Percentiles rank a stretch among this genome's conserved stretches.
These are phyloP conservation scores for Hypomontagnella monticulosa DNA, from an alignment of 495 filamentous ascomycete genomes.

Conservation along the genomic window DNA sequence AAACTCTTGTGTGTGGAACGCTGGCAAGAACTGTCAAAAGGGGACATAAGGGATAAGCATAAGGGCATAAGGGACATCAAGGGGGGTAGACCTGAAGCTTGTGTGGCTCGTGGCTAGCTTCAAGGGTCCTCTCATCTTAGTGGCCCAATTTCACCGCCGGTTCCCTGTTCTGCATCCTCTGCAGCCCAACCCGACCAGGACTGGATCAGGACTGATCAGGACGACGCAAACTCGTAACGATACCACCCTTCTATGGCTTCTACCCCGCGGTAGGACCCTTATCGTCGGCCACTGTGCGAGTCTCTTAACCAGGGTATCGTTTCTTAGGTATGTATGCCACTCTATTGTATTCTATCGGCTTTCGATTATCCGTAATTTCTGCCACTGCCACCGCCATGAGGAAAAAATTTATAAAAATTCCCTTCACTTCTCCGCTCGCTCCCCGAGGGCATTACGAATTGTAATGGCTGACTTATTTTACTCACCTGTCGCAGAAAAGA, in stretches of 20 bases:
- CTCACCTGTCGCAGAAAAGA: constrained; percentile 25
- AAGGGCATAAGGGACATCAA: background rate
- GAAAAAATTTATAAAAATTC: constrained; percentile 26
- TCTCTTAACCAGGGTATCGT: constrained; percentile 25
- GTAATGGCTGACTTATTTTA: constrained; percentile 32
- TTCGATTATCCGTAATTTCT: constrained; percentile 33
- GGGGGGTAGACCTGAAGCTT: constrained; percentile 19
- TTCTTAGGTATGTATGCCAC: constrained; percentile 32
- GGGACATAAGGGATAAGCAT: constrained; percentile 5
- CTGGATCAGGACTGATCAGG: background rate
- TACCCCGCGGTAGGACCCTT: constrained; percentile 44
- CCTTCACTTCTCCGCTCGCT: background rate
- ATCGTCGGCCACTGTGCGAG: constrained; percentile 8
- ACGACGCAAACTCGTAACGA: constrained; percentile 19
- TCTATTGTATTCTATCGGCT: constrained; percentile 27
- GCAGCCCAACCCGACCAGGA: constrained; percentile 41
- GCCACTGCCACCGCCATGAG: constrained; percentile 21
- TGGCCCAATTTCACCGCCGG: constrained; percentile 43
- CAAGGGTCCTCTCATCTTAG: constrained; percentile 33
- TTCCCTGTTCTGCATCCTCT: constrained; percentile 29
- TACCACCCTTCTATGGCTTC: constrained; percentile 39
- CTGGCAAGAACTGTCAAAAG: constrained; percentile 18
- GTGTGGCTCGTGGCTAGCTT: constrained; percentile 36
- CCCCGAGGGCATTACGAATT: constrained; percentile 10
- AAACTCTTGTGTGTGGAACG: constrained; percentile 17